Base-by-base conservation (phyloP, 352 stramenopile species). In the Phytophthora sansomeana region DNA sequence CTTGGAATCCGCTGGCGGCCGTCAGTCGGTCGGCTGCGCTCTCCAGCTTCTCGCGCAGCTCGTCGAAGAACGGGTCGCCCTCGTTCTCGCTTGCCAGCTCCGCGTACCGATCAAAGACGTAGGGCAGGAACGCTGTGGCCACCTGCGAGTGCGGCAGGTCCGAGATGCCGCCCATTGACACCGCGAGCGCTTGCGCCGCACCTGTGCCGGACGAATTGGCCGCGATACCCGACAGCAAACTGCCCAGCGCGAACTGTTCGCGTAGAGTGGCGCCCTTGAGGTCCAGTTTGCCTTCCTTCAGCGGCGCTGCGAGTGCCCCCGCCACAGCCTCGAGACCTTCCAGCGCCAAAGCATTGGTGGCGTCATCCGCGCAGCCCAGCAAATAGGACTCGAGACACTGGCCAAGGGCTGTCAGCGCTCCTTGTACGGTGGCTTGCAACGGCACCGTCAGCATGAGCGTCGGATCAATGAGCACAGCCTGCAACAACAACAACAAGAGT, bases 341-440 rank as follows among this genome's bases (percentile, higher is more conserved):
- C 29, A 93, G 66, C 11, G 78, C 82, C 28, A 91, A 58, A 19
- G 72, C 43, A 21, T 83, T 80, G 0, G 70, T 78, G 11, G 69
- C 72, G 5, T 78, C 46, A 58, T 88, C 77, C 0, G 51, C 61
- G 24, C 74, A 84, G 24, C 83, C 83, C 14, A 82, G 54, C 49
- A 93, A 63, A 42, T 90, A 93, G 51, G 82, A 91, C 59, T 93
- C 84, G 19, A 93, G 74, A 60, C 84, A 93, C 44, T 93, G 84
- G 0, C 82, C 82, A 8, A 93, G 62, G n/a, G 82, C 74, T 2
- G 82, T 86, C 1, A 93, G 39, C 19, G 84, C 79, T 2, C 84
- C 82, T 58, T 90, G 82, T 6, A 89, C 72, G 1, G 80, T 91
- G 32, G 67, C 58, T 0, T 54, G 67, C 28, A 93, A 46, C 24